A percentile compares a stretch with the other conserved stretches of the same genome.
phyloP scores from a whole-genome alignment of 1,284 basidiomycete species.

The Ceratobasidium sp. region DNA sequence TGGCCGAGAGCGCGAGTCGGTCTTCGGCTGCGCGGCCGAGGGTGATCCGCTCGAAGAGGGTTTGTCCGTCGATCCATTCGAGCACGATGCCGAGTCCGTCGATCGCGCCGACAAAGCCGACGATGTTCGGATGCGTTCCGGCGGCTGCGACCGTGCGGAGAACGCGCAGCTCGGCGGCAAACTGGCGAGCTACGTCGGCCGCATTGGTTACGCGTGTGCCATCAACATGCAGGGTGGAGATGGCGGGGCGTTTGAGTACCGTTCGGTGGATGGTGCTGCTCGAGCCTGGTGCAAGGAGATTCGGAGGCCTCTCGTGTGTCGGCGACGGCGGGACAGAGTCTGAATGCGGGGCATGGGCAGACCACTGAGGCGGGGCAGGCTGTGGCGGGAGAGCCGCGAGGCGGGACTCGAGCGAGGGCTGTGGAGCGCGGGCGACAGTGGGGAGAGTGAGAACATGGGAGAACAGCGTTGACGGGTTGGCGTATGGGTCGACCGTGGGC shows the following conservation, averaged over 20 bases:
- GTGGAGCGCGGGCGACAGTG: conserved; percentile 27
- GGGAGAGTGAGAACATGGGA: conserved; percentile 43
- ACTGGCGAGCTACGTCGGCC: conserved; percentile 79
- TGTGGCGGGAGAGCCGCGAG: conserved; percentile 31
- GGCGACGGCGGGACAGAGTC: conserved; percentile 36
- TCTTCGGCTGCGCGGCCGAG: conserved; percentile 41
- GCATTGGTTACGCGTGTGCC: conserved; percentile 49
- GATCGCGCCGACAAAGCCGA: conserved; percentile 81
- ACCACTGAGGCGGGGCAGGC: not conserved
- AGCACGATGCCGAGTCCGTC: conserved; percentile 90
- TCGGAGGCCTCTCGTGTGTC: not conserved
- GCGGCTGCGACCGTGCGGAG: conserved; percentile 72
- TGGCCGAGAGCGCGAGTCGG: conserved; percentile 36
- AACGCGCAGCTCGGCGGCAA: conserved; percentile 83
- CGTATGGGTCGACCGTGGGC: conserved; percentile 25
- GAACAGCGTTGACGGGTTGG: conserved; percentile 41
- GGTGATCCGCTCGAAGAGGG: conserved; percentile 69
- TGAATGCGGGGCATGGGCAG: conserved; percentile 14
- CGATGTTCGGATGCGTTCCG: conserved; percentile 78
- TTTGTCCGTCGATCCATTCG: conserved; percentile 81
- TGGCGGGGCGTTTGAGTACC: conserved; percentile 48
- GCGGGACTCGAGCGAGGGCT: conserved; percentile 25
- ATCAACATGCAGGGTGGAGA: conserved; percentile 48
- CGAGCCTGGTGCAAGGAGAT: conserved; percentile 44
- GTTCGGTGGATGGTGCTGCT: conserved; percentile 49